Conservation (phyloP, 768 basidiomycete species). For the Inosperma sp. region DNA sequence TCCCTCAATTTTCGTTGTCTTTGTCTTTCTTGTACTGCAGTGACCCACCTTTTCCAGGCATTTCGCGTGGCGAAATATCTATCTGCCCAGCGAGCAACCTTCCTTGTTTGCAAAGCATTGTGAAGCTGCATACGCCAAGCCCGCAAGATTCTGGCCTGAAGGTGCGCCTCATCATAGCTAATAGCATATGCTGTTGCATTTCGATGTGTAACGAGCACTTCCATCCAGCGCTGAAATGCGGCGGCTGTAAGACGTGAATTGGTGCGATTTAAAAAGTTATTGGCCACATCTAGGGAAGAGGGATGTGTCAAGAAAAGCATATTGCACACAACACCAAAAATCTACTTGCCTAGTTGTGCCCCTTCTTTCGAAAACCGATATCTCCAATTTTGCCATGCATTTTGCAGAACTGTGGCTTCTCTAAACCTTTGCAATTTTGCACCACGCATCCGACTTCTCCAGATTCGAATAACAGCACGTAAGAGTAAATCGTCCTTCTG, state of each 20-base stretch:
- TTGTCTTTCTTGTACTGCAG: constrained; percentile 22
- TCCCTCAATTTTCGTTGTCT: constrained; percentile 21
- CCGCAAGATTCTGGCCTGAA: constrained; percentile 17
- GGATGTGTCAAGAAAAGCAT: constrained; percentile 1
- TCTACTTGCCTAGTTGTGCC: constrained; percentile 18
- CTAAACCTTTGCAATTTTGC: constrained; percentile 20
- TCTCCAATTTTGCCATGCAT: constrained; percentile 22
- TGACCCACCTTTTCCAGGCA: constrained; percentile 21
- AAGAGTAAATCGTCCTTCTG: constrained; percentile 24
- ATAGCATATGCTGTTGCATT: constrained; percentile 22
- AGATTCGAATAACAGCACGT: constrained; percentile 26
- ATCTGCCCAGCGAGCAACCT: constrained; percentile 26
- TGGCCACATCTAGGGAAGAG: constrained; percentile 19
- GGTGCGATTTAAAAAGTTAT: constrained; percentile 16
- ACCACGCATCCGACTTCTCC: constrained; percentile 27
- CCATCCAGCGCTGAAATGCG: constrained; percentile 19
- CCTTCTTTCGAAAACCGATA: constrained; percentile 14
- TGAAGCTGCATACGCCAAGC: constrained; percentile 24
- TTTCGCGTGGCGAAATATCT: constrained; percentile 24
- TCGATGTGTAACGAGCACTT: constrained; percentile 19
- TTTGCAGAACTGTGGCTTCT: constrained; percentile 12
- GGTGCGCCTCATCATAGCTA: constrained; percentile 19
- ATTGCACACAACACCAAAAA: neutral
- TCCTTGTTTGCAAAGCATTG: constrained; percentile 18
- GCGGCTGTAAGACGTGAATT: constrained; percentile 15